A percentile compares a stretch with the other conserved stretches of the same genome.
These are phyloP conservation scores for Sugiyamaella grinbergsii DNA, from an alignment of 1,139 yeast genomes.

Conservation along the genomic window DNA sequence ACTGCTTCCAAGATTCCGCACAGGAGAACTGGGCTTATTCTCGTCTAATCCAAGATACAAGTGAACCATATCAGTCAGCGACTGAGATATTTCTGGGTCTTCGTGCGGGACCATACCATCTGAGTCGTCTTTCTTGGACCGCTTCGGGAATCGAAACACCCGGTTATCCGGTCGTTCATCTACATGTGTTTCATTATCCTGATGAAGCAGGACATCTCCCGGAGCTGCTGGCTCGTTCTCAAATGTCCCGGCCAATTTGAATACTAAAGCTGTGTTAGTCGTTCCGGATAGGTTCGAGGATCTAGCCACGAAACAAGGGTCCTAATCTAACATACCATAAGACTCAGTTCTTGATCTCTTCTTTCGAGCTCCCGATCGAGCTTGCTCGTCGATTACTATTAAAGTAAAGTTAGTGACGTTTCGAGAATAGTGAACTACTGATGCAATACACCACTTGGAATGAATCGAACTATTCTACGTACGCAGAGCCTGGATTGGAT, in stretches of 20 bases:
- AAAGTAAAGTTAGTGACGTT: background rate
- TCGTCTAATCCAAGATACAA: slow-evolving; percentile 48
- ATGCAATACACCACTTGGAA: too few species aligned
- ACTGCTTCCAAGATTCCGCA: slow-evolving; percentile 5
- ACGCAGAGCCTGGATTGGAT: slow-evolving; percentile 79
- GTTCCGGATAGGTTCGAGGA: too few species aligned
- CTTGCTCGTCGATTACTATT: slow-evolving; percentile 45
- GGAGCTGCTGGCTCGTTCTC: slow-evolving; percentile 47
- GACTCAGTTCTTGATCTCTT: slow-evolving; percentile 49
- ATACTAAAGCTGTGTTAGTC: slow-evolving; percentile 45
- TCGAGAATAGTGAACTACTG: background rate
- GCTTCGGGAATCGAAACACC: slow-evolving; percentile 29
- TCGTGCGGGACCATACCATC: slow-evolving; percentile 30
- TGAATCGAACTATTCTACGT: too few species aligned
- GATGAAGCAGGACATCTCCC: slow-evolving; percentile 30
- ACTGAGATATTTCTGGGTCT: slow-evolving; percentile 57
- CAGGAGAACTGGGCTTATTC: background rate
- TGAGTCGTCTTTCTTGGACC: slow-evolving; percentile 9
- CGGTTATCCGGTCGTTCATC: slow-evolving; percentile 24
- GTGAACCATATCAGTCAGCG: slow-evolving; percentile 67
- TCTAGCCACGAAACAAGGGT: too few species aligned
- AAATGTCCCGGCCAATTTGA: slow-evolving; percentile 61
- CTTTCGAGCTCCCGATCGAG: slow-evolving; percentile 42
- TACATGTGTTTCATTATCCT: slow-evolving; percentile 27
- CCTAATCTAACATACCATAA: slow-evolving; percentile 30